phyloP scores from a whole-genome alignment of 1,139 yeast species.

The Lodderomyces margitis region DNA sequence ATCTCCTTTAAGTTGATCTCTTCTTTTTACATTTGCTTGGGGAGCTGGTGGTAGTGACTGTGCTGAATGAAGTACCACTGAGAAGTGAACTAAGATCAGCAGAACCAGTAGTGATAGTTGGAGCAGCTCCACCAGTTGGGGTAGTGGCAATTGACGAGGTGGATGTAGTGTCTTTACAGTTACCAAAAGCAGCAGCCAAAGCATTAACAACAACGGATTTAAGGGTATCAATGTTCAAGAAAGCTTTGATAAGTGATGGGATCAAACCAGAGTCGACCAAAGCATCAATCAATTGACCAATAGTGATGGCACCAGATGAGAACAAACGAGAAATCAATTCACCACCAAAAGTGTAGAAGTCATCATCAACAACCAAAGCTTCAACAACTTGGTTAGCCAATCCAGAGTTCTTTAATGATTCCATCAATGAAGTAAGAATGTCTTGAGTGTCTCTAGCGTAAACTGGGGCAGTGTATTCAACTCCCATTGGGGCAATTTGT shows the following conservation, averaged over 20 bases:
- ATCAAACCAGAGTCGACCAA: constrained; percentile 39
- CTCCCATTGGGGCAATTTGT: constrained; percentile 10
- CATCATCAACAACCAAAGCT: constrained; percentile 39
- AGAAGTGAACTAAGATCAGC: constrained; percentile 18
- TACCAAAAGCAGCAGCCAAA: constrained; percentile 45
- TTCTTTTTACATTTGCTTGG: constrained; percentile 13
- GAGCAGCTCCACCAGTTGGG: constrained; percentile 18
- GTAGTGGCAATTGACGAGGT: constrained; percentile 19
- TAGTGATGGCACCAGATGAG: constrained; percentile 28
- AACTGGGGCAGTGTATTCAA: constrained; percentile 5
- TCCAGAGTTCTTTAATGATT: constrained; percentile 46
- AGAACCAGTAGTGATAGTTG: constrained; percentile 9
- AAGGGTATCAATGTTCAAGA: constrained; percentile 42
- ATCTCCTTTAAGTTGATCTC: constrained; percentile 9
- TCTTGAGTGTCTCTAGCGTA: constrained; percentile 18
- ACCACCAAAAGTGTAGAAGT: constrained; percentile 43
- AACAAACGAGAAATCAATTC: constrained; percentile 34
- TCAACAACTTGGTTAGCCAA: constrained; percentile 43
- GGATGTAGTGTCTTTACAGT: constrained; percentile 36
- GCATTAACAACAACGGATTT: constrained; percentile 43
- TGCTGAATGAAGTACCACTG: constrained; percentile 19
- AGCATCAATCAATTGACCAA: constrained; percentile 30
- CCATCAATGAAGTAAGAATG: constrained; percentile 39
- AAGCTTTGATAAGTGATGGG: constrained; percentile 36
- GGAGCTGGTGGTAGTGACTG: constrained; percentile 16